A percentile compares a stretch with the other conserved stretches of the same genome.
Conservation (phyloP, 169 alveolate genomes). For the Prorocentrum cordatum region DNA sequence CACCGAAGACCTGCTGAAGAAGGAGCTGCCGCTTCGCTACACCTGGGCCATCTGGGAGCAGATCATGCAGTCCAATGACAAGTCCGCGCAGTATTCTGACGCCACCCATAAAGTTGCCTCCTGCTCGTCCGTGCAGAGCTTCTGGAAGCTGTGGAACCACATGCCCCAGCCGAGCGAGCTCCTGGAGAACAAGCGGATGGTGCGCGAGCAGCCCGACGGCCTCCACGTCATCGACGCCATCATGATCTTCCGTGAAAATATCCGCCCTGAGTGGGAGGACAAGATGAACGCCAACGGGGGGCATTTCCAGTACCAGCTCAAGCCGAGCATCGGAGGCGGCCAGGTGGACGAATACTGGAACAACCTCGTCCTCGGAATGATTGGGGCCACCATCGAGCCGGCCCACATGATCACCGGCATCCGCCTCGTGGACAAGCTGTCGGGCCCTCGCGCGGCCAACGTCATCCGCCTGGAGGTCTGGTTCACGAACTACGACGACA, state of each 20-base stretch:
- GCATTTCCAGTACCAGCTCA: slow-evolving; percentile 75
- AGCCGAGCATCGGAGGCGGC: slow-evolving; percentile 15
- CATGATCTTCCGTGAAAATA: slow-evolving; percentile 77
- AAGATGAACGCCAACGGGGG: slow-evolving; percentile 79
- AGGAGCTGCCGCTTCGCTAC: slow-evolving; percentile 73
- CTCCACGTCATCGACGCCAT: slow-evolving; percentile 73
- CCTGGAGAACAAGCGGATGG: slow-evolving; percentile 73
- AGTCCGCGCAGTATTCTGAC: slow-evolving; percentile 31
- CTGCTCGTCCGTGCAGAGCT: slow-evolving; percentile 69
- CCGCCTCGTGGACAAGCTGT: slow-evolving; percentile 61
- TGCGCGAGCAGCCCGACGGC: slow-evolving; percentile 70
- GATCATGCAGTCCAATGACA: not conserved
- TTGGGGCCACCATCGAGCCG: slow-evolving; percentile 76
- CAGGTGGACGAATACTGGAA: slow-evolving; percentile 77
- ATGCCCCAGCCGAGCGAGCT: slow-evolving; percentile 79
- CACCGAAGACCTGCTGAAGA: slow-evolving; percentile 39
- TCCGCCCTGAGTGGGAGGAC: slow-evolving; percentile 78
- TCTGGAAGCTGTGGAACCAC: slow-evolving; percentile 80
- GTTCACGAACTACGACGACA: slow-evolving; percentile 57
- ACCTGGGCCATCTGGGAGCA: slow-evolving; percentile 76
- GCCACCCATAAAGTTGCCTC: slow-evolving; percentile 49
- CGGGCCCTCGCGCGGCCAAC: slow-evolving; percentile 50
- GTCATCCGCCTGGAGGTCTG: slow-evolving; percentile 59
- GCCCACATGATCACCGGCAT: slow-evolving; percentile 70
- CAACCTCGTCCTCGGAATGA: slow-evolving; percentile 77